Evolutionary conservation across 345 rosid species (phyloP).

Genomic region (Sisymbrium altissimum): DNA sequence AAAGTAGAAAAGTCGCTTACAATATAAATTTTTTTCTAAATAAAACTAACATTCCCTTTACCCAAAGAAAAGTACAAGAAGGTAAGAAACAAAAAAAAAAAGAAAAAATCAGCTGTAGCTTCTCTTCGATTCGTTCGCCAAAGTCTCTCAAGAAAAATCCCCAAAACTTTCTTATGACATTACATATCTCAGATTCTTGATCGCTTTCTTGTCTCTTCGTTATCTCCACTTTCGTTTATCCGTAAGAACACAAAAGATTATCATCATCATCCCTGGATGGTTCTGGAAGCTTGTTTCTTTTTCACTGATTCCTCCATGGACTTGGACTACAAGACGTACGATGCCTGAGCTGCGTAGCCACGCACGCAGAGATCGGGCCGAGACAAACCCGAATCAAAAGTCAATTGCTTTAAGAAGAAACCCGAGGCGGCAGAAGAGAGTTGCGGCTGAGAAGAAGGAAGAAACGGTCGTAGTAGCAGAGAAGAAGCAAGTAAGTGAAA

Average conservation of each 20-base stretch:
- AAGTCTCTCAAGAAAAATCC: background rate
- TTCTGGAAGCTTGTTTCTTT: constrained; percentile 41
- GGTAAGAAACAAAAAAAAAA: background rate
- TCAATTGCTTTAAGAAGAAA: constrained; percentile 34
- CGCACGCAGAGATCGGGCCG: constrained; percentile 41
- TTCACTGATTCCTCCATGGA: constrained; percentile 27
- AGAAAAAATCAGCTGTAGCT: background rate
- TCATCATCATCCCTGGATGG: constrained; percentile 4
- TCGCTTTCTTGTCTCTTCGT: constrained; percentile 8
- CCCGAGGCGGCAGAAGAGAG: constrained; percentile 27
- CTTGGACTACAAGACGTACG: constrained; percentile 30
- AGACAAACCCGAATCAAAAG: constrained; percentile 24
- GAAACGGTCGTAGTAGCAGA: constrained; percentile 23
- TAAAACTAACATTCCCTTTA: background rate
- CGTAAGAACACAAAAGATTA: background rate
- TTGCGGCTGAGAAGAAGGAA: background rate
- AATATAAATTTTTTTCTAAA: too few species aligned
- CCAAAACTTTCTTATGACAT: background rate
- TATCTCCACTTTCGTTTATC: background rate
- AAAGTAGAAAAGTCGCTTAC: too few species aligned
- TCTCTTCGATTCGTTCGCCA: constrained; percentile 7
- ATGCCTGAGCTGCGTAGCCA: constrained; percentile 58
- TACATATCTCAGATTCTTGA: background rate
- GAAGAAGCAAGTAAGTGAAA: constrained; percentile 19
- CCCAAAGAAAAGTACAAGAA: background rate